Evolutionary conservation across 2,329 filamentous ascomycete species (phyloP).

Genomic region (Endoconidiophora polonica): DNA sequence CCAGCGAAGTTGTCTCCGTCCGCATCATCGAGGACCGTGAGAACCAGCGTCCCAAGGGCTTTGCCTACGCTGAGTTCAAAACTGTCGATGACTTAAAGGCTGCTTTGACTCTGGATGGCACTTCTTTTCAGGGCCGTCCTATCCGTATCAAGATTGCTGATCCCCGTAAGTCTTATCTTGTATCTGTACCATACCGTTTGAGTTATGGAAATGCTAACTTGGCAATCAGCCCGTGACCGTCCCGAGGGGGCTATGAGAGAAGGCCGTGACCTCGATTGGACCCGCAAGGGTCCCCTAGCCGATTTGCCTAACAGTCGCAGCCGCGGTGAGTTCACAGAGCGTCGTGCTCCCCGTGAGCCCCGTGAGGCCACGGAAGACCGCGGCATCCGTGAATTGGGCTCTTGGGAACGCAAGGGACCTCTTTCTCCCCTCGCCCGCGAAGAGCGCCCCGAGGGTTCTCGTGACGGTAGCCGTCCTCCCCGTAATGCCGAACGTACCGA

Average conservation of each 20-base stretch:
- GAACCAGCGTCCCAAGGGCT: constrained; percentile 87
- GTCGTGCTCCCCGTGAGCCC: constrained; percentile 45
- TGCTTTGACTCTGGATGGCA: constrained; percentile 68
- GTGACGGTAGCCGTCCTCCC: constrained; percentile 38
- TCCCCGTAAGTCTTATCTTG: constrained; percentile 53
- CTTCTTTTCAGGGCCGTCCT: constrained; percentile 70
- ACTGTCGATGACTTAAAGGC: constrained; percentile 79
- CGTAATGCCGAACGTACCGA: constrained; percentile 42
- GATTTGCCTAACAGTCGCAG: constrained; percentile 43
- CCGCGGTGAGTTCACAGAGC: constrained; percentile 40
- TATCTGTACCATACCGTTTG: too few species aligned
- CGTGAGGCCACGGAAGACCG: constrained; percentile 47
- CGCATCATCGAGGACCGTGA: constrained; percentile 95
- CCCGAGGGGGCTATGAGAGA: constrained; percentile 30
- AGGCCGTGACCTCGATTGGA: constrained; percentile 76
- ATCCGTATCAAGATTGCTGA: constrained; percentile 93
- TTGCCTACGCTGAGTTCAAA: constrained; percentile 91
- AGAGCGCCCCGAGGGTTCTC: constrained; percentile 32
- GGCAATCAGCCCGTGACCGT: constrained; percentile 5
- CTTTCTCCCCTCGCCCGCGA: constrained; percentile 51
- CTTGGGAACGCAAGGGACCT: constrained; percentile 92
- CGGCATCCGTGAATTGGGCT: constrained; percentile 63
- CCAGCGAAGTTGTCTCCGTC: constrained; percentile 74
- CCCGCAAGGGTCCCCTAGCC: constrained; percentile 75
- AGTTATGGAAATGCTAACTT: too few species aligned